Base-by-base conservation (phyloP, 1,284 basidiomycete genomes). In the Rhodotorula sp. region DNA sequence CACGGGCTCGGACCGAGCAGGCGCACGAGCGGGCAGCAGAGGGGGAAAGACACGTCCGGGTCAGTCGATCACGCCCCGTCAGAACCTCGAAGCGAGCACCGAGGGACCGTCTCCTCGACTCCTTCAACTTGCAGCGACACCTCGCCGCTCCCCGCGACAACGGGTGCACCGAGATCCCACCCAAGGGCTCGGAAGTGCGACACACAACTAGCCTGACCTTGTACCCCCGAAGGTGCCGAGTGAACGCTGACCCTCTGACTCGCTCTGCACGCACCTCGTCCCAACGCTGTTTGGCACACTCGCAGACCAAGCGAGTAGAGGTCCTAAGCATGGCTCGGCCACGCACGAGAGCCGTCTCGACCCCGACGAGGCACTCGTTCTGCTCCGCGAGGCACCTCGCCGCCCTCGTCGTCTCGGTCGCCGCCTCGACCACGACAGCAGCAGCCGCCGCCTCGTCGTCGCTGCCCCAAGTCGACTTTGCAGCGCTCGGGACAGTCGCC, bases 381-480 rank as follows among this genome's bases (percentile, higher is more conserved):
- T 26, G n/a, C n/a, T 26, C 48, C 1, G 34, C 60, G 6, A 45
- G 55, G 8, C 60, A 62, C 18, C 55, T 43, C 60, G 38, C 57
- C 66, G 31, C 60, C n/a, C 31, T 62, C 49, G 48, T 67, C 60
- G 10, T 50, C n/a, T 15, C 49, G 5, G 54, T 26, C 5, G 49
- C 31, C 18, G 54, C n/a, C 16, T 16, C 47, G 26, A 43, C 50
- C 12, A 23, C 62, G 1, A 10, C 38, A 15, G 12, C 5, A 16
- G 21, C 28, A 49, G 66, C 60, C 26, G 54, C 50, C 66, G 6
- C 28, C 38, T 58, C 67, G 26, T 52, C 64, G 8, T 64, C 64
- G 28, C 82, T 90, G 60, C 93, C 93, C 49, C 85, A 87, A 78
- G 87, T 97, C 82, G 92, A 97, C 83, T 95, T 92, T 81, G 60